phyloP scores from a whole-genome alignment of 345 rosid species.

The Aquilaria yunnanensis region DNA sequence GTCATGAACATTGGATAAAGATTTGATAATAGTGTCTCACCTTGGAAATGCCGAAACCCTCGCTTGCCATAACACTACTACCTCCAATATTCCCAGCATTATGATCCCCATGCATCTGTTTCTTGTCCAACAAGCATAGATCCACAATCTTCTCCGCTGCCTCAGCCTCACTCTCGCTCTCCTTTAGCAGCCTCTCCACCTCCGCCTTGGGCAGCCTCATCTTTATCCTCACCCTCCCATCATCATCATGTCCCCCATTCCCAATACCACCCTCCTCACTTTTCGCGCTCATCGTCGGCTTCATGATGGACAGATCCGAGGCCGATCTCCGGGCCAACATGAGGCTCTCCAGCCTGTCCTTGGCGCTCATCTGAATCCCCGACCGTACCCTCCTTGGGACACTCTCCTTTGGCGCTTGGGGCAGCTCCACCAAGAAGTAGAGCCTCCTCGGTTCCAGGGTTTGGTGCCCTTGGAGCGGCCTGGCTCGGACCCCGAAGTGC shows the following conservation, averaged over 20 bases:
- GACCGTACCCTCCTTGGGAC: slow-evolving; percentile 71
- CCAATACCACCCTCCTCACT: not conserved
- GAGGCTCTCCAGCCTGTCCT: slow-evolving; percentile 77
- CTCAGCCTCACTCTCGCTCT: slow-evolving; percentile 50
- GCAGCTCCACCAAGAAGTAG: slow-evolving; percentile 78
- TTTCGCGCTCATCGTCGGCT: slow-evolving; percentile 1
- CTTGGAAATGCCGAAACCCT: slow-evolving; percentile 13
- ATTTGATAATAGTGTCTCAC: not conserved
- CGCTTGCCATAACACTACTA: slow-evolving; percentile 42
- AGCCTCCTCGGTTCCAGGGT: slow-evolving; percentile 63
- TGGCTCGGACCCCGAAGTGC: slow-evolving; percentile 69
- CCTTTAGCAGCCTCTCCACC: slow-evolving; percentile 62
- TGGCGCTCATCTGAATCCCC: slow-evolving; percentile 73
- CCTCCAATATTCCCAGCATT: slow-evolving; percentile 19
- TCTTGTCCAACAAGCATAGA: slow-evolving; percentile 37
- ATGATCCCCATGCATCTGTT: slow-evolving; percentile 29
- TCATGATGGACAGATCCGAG: slow-evolving; percentile 65
- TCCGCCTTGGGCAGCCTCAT: slow-evolving; percentile 63
- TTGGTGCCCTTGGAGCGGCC: slow-evolving; percentile 54
- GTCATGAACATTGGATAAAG: slow-evolving; percentile 17
- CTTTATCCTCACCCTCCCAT: slow-evolving; percentile 41
- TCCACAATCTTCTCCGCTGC: slow-evolving; percentile 60
- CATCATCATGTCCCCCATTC: not conserved
- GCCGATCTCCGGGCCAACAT: slow-evolving; percentile 74
- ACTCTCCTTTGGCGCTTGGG: slow-evolving; percentile 31